phyloP scores from a whole-genome alignment of 306 rosid species.

The Quercus alba region DNA sequence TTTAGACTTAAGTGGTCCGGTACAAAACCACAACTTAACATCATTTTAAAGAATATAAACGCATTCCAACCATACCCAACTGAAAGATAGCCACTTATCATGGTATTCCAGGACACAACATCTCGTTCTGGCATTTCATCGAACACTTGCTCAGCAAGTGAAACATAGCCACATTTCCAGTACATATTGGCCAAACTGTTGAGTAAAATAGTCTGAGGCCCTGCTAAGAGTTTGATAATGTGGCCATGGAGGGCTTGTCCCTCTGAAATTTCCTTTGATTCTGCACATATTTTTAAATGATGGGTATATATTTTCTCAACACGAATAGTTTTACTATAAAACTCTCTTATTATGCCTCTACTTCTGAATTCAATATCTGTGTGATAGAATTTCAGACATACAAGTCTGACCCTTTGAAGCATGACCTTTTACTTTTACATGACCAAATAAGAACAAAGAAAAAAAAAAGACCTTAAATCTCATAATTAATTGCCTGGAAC shows the following conservation, averaged over 20 bases:
- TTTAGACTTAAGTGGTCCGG: background rate
- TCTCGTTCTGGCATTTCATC: background rate
- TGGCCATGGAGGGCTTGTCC: background rate
- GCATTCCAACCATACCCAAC: background rate
- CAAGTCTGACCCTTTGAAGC: background rate
- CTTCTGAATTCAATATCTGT: background rate
- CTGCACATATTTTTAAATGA: constrained; percentile 1
- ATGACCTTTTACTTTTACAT: background rate
- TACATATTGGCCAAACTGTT: constrained; percentile 1
- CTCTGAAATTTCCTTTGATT: background rate
- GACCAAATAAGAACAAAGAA: background rate
- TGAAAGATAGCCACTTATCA: background rate
- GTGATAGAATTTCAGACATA: background rate
- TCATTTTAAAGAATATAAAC: background rate
- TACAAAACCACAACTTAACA: background rate
- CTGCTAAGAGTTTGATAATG: background rate
- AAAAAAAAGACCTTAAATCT: background rate
- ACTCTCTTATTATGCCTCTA: background rate
- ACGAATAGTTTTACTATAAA: background rate
- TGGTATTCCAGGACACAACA: constrained; percentile 1
- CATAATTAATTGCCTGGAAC: no score
- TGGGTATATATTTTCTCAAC: background rate
- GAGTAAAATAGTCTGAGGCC: background rate
- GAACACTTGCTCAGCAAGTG: constrained; percentile 1
- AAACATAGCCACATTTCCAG: background rate